These are phyloP conservation scores for Neoarthrinium moseri DNA, from an alignment of 2,329 filamentous ascomycete species.

Conservation along the genomic window DNA sequence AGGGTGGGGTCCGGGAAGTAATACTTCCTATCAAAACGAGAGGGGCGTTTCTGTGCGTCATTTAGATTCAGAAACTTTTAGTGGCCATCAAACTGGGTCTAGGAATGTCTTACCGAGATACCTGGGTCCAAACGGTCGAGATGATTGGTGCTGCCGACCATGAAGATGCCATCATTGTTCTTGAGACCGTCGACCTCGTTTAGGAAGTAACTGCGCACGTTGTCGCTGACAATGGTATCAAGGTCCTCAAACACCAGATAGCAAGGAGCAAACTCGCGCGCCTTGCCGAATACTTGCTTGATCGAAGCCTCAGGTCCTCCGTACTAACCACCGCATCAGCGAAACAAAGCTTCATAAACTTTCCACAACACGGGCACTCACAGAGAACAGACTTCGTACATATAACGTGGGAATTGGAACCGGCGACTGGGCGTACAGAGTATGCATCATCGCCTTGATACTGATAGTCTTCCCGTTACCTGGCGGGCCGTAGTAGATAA, in stretches of 20 bases:
- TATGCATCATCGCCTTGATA: conserved; percentile 68
- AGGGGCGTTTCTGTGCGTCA: conserved; percentile 55
- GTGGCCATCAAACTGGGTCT: background rate
- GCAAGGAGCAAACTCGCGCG: conserved; percentile 63
- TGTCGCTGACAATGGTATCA: conserved; percentile 62
- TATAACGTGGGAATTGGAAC: conserved; percentile 57
- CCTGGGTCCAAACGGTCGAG: conserved; percentile 67
- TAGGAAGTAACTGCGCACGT: conserved; percentile 66
- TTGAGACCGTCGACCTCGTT: conserved; percentile 72
- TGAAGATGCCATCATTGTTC: conserved; percentile 69
- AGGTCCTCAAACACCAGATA: conserved; percentile 72
- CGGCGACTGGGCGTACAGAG: conserved; percentile 51
- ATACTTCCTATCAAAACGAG: conserved; percentile 67
- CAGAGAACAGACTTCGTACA: conserved; percentile 58
- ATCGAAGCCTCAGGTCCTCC: conserved; percentile 57
- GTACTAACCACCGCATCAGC: conserved; percentile 29
- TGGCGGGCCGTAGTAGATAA: conserved; percentile 65
- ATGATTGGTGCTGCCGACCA: conserved; percentile 66
- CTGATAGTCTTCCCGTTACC: conserved; percentile 68
- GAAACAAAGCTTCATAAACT: conserved; percentile 13
- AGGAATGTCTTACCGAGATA: conserved; percentile 44
- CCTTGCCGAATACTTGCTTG: conserved; percentile 54
- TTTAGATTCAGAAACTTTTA: background rate
- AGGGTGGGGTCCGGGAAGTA: conserved; percentile 57
- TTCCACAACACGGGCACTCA: conserved; percentile 46